A percentile compares a stretch with the other conserved stretches of the same genome.
Evolutionary conservation across 208 protist species (phyloP).

Genomic region (Trypanosoma scelopori): DNA sequence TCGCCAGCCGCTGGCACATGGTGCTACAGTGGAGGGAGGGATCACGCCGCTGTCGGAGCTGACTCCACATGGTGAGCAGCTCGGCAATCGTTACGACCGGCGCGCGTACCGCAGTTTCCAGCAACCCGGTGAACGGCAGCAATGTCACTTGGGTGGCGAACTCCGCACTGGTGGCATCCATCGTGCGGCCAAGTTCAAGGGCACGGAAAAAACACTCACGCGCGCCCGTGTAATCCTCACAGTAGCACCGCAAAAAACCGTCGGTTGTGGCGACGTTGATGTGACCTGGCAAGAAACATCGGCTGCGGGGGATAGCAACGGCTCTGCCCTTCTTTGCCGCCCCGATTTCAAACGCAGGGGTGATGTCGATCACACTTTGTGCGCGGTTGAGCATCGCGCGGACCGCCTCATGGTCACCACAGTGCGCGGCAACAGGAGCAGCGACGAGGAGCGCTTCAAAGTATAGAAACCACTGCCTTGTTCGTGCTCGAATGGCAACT

Average conservation of each 20-base stretch:
- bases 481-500: constrained; percentile 21
- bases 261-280: background rate
- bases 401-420: constrained; percentile 2
- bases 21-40: constrained; percentile 32
- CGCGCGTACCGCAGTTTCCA: constrained; percentile 34
- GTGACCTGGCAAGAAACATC: constrained; percentile 3
- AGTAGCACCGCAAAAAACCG: constrained; percentile 6
- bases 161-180: constrained; percentile 23
- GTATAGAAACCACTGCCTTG: constrained; percentile 15
- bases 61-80: constrained; percentile 39
- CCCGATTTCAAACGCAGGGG: constrained; percentile 1
- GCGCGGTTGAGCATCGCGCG: background rate
- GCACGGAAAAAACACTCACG: constrained; percentile 1
- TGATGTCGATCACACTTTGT: constrained; percentile 8
- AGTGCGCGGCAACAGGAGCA: constrained; percentile 8
- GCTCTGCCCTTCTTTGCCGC: background rate
- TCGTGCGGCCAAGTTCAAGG: background rate
- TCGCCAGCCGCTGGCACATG: constrained; percentile 48
- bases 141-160: constrained; percentile 31
- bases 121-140: constrained; percentile 36
- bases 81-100: constrained; percentile 24
- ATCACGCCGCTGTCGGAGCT: constrained; percentile 24
- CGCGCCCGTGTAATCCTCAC: constrained; percentile 3
- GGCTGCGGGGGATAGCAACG: background rate
- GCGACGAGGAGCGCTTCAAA: constrained; percentile 14